Evolutionary conservation across 2,329 filamentous ascomycete genomes (phyloP), one percentile per base, ranked within the genome.

Genomic region (Aspergillus floridensis): DNA sequence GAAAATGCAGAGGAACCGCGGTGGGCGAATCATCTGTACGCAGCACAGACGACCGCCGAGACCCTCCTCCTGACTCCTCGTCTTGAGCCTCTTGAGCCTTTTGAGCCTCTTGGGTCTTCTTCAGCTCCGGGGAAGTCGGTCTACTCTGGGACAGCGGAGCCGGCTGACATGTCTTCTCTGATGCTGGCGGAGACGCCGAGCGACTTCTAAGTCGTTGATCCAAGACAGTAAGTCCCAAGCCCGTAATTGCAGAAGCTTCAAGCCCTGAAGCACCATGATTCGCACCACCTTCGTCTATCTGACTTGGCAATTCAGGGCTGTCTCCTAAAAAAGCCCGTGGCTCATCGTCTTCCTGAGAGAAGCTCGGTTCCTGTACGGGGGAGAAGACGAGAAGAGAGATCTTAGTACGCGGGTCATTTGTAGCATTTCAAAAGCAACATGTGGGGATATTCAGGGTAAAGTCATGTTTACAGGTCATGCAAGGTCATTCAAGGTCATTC

Each of bases 281-380:
- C 70, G 70, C 66, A 66, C 73, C 67, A 67, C 65, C 64, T 61
- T 70, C 67, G 67, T 72, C 66, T 77, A 77, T 76, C 74, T 73
- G 61, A 55, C 62, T 64, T 76, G 80, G 80, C 77, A 82, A 82
- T 83, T 85, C 84, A 82, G 82, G 84, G 84, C 83, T 79, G 77
- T 79, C 78, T 72, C 74, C 84, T 87, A 87, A 86, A 86, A 87
- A 87, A 86, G 84, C 82, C 77, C 81, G 71, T 55, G 73, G 56
- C 57, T 76, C 32, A 35, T 35, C 65, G 62, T 75, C 71, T 70
- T 77, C 72, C 63, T 76, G 70, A 47, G 67, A 66, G 62, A 52
- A 50, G 62, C 65, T 63, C 59, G 62, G 68, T 63, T 72, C 73
- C 74, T 76, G 68, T 68, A 73, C 67, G 63, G 67, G 58, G 62